These are phyloP conservation scores for Osmanthus fragrans DNA, from an alignment of 257 asterid species.

Conservation along the genomic window DNA sequence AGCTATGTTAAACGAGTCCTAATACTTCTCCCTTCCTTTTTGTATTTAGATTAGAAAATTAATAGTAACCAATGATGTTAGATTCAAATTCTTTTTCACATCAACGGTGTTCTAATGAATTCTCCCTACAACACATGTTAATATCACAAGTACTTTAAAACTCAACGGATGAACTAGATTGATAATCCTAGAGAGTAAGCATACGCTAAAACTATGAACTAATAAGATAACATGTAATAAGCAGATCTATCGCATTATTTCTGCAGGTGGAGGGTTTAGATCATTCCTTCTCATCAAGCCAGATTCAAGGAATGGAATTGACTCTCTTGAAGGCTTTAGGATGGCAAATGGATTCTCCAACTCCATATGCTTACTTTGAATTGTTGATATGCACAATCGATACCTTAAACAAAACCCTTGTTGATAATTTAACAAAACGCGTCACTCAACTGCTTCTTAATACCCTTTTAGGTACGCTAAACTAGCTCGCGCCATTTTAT, in stretches of 20 bases:
- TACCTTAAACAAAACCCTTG: constrained; percentile 22
- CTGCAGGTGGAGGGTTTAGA: constrained; percentile 48
- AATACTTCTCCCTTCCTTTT: no score
- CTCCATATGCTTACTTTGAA: constrained; percentile 56
- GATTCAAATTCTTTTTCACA: no score
- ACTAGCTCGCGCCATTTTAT: not conserved
- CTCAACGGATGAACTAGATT: not conserved
- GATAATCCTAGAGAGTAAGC: no score
- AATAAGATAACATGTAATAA: no score
- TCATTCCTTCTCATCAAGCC: constrained; percentile 33
- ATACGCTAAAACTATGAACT: no score
- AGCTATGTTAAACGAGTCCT: no score
- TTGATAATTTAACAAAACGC: constrained; percentile 26
- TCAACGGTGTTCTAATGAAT: no score
- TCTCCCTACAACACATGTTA: no score
- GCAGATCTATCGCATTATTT: not conserved
- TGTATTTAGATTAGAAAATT: no score
- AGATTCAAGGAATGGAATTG: constrained; percentile 62
- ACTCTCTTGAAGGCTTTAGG: constrained; percentile 44
- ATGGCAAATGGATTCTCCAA: constrained; percentile 59
- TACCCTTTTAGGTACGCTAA: constrained; percentile 52
- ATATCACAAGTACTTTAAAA: not conserved
- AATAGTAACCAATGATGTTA: no score
- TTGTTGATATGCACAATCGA: constrained; percentile 29
- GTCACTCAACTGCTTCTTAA: constrained; percentile 42